Conservation (phyloP, 2,329 filamentous ascomycete species). For the Knoxdaviesia capensis region DNA sequence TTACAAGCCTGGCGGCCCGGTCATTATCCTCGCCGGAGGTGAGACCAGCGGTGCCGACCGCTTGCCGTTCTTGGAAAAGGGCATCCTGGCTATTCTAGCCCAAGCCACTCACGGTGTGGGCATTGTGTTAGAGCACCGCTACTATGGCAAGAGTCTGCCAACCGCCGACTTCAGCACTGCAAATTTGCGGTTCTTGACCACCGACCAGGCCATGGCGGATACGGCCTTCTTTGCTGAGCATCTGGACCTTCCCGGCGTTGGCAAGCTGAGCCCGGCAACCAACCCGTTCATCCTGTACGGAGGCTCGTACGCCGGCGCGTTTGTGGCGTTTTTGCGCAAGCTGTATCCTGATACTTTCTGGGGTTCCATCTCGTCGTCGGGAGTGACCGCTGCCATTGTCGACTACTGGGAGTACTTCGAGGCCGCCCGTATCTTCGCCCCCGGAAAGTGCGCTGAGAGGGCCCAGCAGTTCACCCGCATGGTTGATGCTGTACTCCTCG, state of each 20-base stretch:
- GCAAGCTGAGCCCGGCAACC: constrained; percentile 34
- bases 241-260: constrained; percentile 17
- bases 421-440: constrained; percentile 26
- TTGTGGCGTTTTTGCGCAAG: constrained; percentile 57
- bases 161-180: constrained; percentile 41
- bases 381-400: constrained; percentile 56
- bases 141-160: constrained; percentile 64
- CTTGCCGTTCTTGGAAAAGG: constrained; percentile 55
- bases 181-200: constrained; percentile 63
- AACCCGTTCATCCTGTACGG: constrained; percentile 65
- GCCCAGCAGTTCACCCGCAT: constrained; percentile 36
- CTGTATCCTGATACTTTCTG: constrained; percentile 62
- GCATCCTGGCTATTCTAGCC: constrained; percentile 51
- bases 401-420: constrained; percentile 51
- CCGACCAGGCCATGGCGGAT: constrained; percentile 66
- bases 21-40: constrained; percentile 57
- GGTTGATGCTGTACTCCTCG: constrained; percentile 29
- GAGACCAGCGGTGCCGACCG: constrained; percentile 45
- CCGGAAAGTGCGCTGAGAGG: constrained; percentile 39
- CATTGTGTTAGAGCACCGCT: constrained; percentile 70
- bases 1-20: constrained; percentile 60
- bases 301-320: constrained; percentile 65
- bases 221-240: constrained; percentile 64
- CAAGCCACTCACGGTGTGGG: constrained; percentile 54
- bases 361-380: constrained; percentile 63